phyloP scores from a whole-genome alignment of 2,329 filamentous ascomycete genomes.

The Neofusicoccum sp. region DNA sequence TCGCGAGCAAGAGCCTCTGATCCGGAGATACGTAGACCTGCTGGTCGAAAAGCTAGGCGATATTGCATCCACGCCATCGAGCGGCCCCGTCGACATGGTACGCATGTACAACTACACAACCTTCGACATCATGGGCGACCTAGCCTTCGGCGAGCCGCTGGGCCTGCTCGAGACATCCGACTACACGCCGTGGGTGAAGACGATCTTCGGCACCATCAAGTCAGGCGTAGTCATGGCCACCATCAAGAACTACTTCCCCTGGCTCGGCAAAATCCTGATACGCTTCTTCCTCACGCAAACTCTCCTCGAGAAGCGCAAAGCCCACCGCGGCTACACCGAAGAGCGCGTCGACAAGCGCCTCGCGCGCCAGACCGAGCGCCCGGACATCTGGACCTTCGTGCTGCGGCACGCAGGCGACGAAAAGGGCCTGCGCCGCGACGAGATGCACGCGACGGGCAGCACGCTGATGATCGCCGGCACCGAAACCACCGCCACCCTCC shows the following conservation, averaged over 20 bases:
- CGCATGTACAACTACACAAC: constrained; percentile 27
- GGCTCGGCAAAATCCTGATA: not conserved
- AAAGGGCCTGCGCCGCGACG: constrained; percentile 29
- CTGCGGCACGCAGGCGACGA: constrained; percentile 32
- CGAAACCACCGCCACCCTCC: constrained; percentile 48
- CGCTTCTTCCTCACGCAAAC: not conserved
- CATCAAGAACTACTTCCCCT: constrained; percentile 8
- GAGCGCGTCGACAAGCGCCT: constrained; percentile 31
- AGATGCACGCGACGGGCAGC: constrained; percentile 44
- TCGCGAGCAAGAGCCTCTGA: constrained; percentile 34
- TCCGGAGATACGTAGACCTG: constrained; percentile 37
- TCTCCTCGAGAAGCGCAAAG: not conserved
- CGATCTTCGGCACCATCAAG: constrained; percentile 33
- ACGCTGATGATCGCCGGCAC: constrained; percentile 48
- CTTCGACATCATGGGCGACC: constrained; percentile 39
- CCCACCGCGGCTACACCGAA: not conserved
- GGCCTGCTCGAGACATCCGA: constrained; percentile 33
- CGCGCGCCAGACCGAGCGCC: constrained; percentile 20
- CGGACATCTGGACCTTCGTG: constrained; percentile 45
- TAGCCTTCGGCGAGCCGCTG: constrained; percentile 36
- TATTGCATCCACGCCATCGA: not conserved
- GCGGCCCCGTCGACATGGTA: constrained; percentile 4
- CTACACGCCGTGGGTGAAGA: constrained; percentile 37
- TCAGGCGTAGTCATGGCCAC: not conserved
- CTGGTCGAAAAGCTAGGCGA: constrained; percentile 27